Base-by-base conservation (phyloP, 768 basidiomycete genomes). In the Calvatia gigantea region DNA sequence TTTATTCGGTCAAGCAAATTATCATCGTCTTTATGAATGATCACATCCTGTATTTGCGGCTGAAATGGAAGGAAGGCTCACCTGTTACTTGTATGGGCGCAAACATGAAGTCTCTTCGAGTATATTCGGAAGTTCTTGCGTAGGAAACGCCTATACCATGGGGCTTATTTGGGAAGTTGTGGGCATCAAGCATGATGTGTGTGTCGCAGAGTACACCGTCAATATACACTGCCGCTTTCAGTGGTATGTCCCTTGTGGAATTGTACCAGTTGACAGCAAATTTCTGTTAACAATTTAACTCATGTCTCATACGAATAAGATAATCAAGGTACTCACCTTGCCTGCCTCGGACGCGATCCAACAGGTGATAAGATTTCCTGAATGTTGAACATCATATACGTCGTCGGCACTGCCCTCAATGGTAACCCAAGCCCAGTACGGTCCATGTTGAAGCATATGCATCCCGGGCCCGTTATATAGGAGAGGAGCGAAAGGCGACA, bases 61-160 rank as follows among this genome's bases (percentile, higher is more conserved):
- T 9, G 42, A 4, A 31, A 47, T 9, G n/a, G 15, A 15, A 52
- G n/a, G n/a, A 37, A 19, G 15, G 57, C 42, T 27, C 33, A 69
- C 69, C 65, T 27, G 67, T 58, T 3, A 67, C 61, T 45, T 60
- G 57, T 14, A 68, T 64, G 11, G 64, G 50, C 6, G 66, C 62
- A 44, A 72, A 72, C 48, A 69, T 60, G 31, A 70, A 70, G 46
- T 69, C 67, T 25, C 67, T 58, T 41, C 66, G 62, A 28, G 65
- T 70, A 45, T 61, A 66, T 32, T 67, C 65, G 7, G 69, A 69
- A 5, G 67, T 69, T 29, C 69, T 62, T 9, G 66, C 63, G 35
- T 65, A 68, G 11, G 68, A 69, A 29, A 68, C 58, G 4, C 62
- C 63, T 4, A 65, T 60, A 31, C 60, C 63, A 29, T 61, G 57